Evolutionary conservation across 2,329 filamentous ascomycete genomes (phyloP).

Genomic region (Beauveria caledonica): DNA sequence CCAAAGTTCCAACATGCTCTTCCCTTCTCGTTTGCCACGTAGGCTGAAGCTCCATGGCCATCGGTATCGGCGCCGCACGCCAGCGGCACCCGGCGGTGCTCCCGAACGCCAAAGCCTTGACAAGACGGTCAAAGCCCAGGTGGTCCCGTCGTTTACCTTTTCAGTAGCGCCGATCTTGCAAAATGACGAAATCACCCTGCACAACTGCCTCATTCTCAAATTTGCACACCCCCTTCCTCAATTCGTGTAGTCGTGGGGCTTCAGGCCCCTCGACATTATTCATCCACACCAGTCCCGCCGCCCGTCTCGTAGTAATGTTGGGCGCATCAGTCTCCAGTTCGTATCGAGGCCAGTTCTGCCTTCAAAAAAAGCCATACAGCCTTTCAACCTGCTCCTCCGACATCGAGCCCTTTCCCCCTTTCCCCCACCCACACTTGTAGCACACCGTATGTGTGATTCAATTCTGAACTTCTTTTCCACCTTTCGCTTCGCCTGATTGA

Average conservation of each 20-base stretch:
- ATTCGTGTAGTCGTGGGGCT: neutral
- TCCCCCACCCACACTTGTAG: neutral
- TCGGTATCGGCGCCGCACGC: conserved; percentile 2
- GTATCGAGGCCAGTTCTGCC: neutral
- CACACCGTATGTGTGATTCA: neutral
- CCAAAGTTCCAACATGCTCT: neutral
- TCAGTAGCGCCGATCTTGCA: conserved; percentile 9
- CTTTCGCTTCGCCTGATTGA: neutral
- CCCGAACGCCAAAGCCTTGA: neutral
- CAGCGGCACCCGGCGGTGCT: conserved; percentile 9
- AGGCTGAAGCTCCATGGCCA: neutral
- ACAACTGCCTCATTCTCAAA: conserved; percentile 10
- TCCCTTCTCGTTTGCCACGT: neutral
- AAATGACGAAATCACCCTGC: conserved; percentile 12
- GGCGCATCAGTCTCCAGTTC: neutral
- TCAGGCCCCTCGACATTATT: neutral
- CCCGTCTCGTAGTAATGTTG: conserved; percentile 1
- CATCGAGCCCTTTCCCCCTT: neutral
- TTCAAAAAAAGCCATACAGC: conserved; percentile 1
- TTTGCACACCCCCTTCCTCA: neutral
- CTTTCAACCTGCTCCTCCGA: neutral
- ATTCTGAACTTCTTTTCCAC: neutral
- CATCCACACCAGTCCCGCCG: conserved; percentile 8
- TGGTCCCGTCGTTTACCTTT: neutral
- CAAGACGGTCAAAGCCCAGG: neutral